Base-by-base conservation (phyloP, 805 yeast genomes). In the Limtongia smithiae region DNA sequence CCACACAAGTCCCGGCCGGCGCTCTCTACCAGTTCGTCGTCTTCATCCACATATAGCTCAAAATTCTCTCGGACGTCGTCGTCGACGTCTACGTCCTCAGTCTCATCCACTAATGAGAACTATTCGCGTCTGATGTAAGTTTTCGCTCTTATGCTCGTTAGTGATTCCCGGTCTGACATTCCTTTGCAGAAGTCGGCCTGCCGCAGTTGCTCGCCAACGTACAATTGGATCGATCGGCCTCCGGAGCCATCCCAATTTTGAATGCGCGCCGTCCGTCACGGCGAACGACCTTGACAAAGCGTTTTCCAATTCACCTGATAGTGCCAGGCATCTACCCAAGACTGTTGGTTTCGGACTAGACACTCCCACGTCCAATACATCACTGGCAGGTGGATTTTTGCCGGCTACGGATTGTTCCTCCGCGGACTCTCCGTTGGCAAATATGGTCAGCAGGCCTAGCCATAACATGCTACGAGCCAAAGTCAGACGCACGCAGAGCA, bases 401-500 rank as follows among this genome's bases (percentile, higher is more conserved):
- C 57, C 59, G 1, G 44, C 48, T 11, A 33, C 37, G 31, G 41
- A 38, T 18, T 43, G 35, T 17, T 38, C 22, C 17, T 15, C 41
- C 28, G n/a, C 36, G 18, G 44, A 46, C 30, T 52, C 60, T 4
- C 54, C 54, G 15, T 44, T 49, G 22, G 40, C 52, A n/a, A 33
- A 27, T 15, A 27, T 52, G 4, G 37, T 39, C 14, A 21, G 41
- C 11, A 48, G 57, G 14, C 51, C 54, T 4, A 24, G 49, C n/a
- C 20, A 32, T 32, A 43, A 54, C 18, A 25, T 35, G 20, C 22
- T 41, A 18, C 44, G 56, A 25, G 54, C 67, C 25, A 75, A 72
- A 63, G 74, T 76, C 50, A 69, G 87, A 44, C 72, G 88, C 44
- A 80, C 82, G 17, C 85, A 81, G 59, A 80, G 85, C 41, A 79